Evolutionary conservation across 139 green algal species (phyloP).

Genomic region (Coccomyxa sp.): DNA sequence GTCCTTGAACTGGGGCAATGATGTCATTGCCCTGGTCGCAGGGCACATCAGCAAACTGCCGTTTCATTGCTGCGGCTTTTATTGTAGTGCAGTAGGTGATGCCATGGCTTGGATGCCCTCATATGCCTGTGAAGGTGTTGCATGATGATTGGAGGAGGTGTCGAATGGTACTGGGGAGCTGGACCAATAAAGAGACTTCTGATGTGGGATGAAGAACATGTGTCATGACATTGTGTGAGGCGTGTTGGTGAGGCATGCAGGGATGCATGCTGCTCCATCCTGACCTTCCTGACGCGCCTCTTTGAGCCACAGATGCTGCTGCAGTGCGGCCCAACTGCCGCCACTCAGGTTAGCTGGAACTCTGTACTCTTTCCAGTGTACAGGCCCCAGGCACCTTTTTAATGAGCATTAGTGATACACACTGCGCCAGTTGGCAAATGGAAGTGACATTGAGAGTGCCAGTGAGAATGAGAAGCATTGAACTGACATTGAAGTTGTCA

Average conservation of each 20-base stretch:
- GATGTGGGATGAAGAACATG: not conserved
- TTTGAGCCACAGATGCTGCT: slow-evolving; percentile 28
- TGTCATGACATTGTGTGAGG: no score
- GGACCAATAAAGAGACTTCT: not conserved
- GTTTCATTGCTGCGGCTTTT: not conserved
- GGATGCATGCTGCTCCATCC: slow-evolving; percentile 63
- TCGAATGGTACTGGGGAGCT: not conserved
- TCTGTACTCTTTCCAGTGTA: not conserved
- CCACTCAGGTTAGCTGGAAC: slow-evolving; percentile 4
- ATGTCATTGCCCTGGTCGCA: not conserved
- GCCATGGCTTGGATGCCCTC: not conserved
- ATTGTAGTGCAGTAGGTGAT: not conserved
- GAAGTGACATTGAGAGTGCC: not conserved
- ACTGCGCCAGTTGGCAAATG: not conserved
- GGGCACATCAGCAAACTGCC: not conserved
- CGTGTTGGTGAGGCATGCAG: slow-evolving; percentile 23
- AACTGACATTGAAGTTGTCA: not conserved
- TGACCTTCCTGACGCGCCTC: slow-evolving; percentile 59
- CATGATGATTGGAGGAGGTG: not conserved
- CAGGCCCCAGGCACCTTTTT: not conserved
- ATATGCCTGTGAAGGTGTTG: not conserved
- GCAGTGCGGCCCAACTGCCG: slow-evolving; percentile 10
- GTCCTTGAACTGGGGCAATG: not conserved
- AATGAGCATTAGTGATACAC: not conserved
- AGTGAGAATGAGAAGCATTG: not conserved